phyloP scores from a whole-genome alignment of 75 land plant species.

The Cryptomeria japonica region DNA sequence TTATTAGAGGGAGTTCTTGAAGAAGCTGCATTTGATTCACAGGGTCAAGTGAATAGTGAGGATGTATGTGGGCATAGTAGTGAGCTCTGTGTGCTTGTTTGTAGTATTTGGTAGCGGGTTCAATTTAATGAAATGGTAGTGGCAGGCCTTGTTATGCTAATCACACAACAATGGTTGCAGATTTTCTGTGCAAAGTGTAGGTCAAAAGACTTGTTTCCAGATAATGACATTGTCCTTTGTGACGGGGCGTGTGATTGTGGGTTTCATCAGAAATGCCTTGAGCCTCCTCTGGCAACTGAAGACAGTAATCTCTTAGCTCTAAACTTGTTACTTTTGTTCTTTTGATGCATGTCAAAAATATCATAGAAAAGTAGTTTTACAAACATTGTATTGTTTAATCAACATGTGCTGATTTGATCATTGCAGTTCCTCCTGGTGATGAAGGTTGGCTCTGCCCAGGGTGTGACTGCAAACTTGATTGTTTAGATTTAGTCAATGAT shows the following conservation, averaged over 20 bases:
- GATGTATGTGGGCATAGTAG: slow-evolving; percentile 60
- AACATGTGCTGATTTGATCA: neutral
- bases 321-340: neutral
- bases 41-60: slow-evolving; percentile 73
- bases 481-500: slow-evolving; percentile 71
- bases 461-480: slow-evolving; percentile 94
- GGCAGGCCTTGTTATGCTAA: neutral
- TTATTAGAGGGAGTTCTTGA: slow-evolving; percentile 62
- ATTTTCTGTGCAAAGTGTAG: slow-evolving; percentile 84
- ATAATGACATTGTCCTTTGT: slow-evolving; percentile 86
- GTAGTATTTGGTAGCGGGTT: neutral
- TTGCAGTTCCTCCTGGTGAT: slow-evolving; percentile 90
- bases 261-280: slow-evolving; percentile 82
- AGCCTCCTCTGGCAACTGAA: slow-evolving; percentile 66
- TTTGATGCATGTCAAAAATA: neutral
- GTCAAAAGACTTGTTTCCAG: slow-evolving; percentile 46
- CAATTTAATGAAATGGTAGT: neutral
- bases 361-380: neutral
- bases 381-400: neutral
- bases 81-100: neutral
- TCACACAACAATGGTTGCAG: slow-evolving; percentile 32
- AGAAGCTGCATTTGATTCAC: slow-evolving; percentile 70
- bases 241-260: slow-evolving; percentile 87
- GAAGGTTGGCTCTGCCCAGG: slow-evolving; percentile 97
- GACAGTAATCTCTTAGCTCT: slow-evolving; percentile 51